These are phyloP conservation scores for Micractinium conductrix DNA, from an alignment of 139 green algal species.

Conservation along the genomic window DNA sequence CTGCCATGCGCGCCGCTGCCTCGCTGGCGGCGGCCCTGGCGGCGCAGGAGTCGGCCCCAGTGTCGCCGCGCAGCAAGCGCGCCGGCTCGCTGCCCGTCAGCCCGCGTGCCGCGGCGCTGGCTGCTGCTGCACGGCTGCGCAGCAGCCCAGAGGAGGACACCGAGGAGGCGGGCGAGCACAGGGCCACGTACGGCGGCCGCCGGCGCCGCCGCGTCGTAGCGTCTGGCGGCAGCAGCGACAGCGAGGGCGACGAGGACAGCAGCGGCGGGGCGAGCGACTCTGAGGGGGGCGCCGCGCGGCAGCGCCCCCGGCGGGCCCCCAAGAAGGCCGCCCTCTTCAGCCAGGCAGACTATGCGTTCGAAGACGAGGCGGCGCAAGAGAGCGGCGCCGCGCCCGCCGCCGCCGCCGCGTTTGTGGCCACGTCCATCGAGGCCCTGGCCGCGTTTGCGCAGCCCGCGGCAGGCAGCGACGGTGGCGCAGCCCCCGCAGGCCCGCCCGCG, in stretches of 20 bases:
- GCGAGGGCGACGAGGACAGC: conserved; percentile 8
- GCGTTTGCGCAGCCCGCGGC: not conserved
- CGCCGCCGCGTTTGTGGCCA: conserved; percentile 4
- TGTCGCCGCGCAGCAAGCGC: conserved; percentile 3
- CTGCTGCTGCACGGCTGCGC: not conserved
- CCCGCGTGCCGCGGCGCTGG: not conserved
- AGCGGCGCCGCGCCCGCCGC: not conserved
- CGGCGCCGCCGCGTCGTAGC: not conserved
- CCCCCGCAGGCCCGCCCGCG: not conserved
- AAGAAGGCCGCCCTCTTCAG: conserved; percentile 36
- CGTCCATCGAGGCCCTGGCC: conserved; percentile 16
- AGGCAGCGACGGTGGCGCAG: conserved; percentile 8
- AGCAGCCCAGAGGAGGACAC: not conserved
- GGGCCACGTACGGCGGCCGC: not conserved
- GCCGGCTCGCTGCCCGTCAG: conserved; percentile 6
- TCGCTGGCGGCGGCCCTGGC: not conserved
- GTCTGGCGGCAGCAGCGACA: not conserved
- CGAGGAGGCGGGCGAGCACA: too few relatives aligned
- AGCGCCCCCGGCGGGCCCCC: conserved; percentile 22
- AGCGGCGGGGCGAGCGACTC: conserved; percentile 7
- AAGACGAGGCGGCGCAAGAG: conserved; percentile 12
- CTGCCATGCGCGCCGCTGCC: not conserved
- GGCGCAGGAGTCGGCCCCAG: not conserved
- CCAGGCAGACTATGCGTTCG: conserved; percentile 37
- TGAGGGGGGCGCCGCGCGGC: conserved; percentile 1